These are phyloP conservation scores for Aspergillus cejpii DNA, from an alignment of 2,329 filamentous ascomycete genomes.

Conservation along the genomic window DNA sequence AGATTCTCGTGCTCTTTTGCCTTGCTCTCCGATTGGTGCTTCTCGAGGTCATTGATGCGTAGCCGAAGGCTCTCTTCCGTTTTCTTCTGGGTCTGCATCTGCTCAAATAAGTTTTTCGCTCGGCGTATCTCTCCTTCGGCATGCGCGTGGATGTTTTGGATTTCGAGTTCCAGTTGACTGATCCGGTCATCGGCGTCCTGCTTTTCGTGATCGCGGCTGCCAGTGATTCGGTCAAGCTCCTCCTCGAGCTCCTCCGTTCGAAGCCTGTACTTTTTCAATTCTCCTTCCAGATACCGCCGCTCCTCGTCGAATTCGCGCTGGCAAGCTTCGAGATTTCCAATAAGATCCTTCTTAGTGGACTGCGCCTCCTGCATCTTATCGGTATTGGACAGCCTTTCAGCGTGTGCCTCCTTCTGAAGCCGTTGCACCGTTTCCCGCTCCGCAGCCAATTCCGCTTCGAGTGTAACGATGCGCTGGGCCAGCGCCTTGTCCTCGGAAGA, in stretches of 20 bases:
- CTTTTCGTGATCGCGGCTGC: conserved; percentile 76
- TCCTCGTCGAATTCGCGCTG: conserved; percentile 84
- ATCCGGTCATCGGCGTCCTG: conserved; percentile 62
- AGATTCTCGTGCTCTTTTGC: conserved; percentile 49
- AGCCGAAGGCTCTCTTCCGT: conserved; percentile 35
- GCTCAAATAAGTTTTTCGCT: conserved; percentile 46
- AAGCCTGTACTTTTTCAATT: conserved; percentile 68
- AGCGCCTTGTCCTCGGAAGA: conserved; percentile 55
- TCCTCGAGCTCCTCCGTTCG: conserved; percentile 86
- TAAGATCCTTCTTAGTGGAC: conserved; percentile 85
- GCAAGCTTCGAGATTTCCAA: conserved; percentile 89
- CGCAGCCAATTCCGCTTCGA: conserved; percentile 70
- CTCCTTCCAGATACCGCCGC: conserved; percentile 71
- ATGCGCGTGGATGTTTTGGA: conserved; percentile 54
- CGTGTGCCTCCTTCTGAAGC: conserved; percentile 63
- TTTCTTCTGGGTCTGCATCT: conserved; percentile 52
- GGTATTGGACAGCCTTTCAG: conserved; percentile 54
- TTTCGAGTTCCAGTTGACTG: conserved; percentile 61
- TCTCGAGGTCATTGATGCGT: conserved; percentile 45
- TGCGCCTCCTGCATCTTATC: conserved; percentile 73
- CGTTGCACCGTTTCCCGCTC: conserved; percentile 63
- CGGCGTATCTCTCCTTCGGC: conserved; percentile 41
- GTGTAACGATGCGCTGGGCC: conserved; percentile 54
- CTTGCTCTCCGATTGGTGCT: conserved; percentile 48
- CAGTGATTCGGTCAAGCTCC: conserved; percentile 76